Percentiles rank a stretch among this genome's conserved stretches.
Conservation (phyloP, 2,329 filamentous ascomycete species). For the Alternaria dauci region DNA sequence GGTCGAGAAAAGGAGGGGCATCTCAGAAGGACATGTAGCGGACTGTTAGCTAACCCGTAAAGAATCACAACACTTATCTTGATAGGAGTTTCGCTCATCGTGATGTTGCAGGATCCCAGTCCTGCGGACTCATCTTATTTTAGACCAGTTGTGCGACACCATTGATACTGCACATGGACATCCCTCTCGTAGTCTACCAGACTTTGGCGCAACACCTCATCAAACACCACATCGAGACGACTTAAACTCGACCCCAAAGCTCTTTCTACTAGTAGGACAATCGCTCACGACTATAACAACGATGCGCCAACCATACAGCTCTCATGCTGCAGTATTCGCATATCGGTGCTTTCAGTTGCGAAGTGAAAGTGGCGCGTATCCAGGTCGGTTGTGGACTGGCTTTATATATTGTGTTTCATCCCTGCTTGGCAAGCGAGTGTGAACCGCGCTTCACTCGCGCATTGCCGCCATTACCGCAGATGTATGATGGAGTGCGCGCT, state of each 20-base stretch:
- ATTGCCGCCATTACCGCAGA: background rate
- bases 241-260: background rate
- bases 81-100: background rate
- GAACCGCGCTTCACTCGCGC: background rate
- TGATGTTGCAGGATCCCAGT: background rate
- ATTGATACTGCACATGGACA: background rate
- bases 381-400: background rate
- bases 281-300: background rate
- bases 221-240: background rate
- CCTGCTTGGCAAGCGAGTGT: background rate
- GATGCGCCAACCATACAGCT: background rate
- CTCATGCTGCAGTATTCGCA: background rate
- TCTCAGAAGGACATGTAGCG: too few relatives aligned
- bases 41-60: too few relatives aligned
- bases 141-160: background rate
- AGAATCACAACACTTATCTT: too few relatives aligned
- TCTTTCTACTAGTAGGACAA: background rate
- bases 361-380: background rate
- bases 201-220: background rate
- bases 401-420: background rate
- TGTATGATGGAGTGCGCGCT: background rate
- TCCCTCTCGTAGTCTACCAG: background rate
- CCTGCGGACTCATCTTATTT: background rate
- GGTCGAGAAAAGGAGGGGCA: too few relatives aligned
- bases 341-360: background rate